These are phyloP conservation scores for Gastrodia elata DNA, from an alignment of 106 monocot genomes.

Conservation along the genomic window DNA sequence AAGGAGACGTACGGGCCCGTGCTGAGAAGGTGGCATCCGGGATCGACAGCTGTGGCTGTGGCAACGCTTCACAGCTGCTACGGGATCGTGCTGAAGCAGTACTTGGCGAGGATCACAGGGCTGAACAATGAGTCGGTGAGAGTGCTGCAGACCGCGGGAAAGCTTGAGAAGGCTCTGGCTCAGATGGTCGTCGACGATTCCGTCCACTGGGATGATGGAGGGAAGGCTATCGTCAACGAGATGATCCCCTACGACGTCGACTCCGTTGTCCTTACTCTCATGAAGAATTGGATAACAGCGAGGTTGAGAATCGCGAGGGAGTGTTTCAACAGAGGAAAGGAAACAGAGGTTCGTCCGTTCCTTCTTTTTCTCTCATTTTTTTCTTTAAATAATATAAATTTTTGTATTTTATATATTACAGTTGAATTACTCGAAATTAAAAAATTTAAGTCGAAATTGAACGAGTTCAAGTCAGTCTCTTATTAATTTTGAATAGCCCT, in stretches of 20 bases:
- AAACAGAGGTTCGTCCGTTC: conserved; percentile 27
- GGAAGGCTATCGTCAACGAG: conserved; percentile 25
- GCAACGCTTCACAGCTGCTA: conserved; percentile 31
- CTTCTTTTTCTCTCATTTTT: background rate
- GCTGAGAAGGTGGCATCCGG: conserved; percentile 27
- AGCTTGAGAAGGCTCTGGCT: conserved; percentile 30
- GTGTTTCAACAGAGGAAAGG: conserved; percentile 24
- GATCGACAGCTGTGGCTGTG: conserved; percentile 24
- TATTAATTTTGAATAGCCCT: too few relatives aligned
- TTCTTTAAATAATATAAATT: background rate
- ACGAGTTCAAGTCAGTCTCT: too few relatives aligned
- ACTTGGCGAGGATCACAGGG: conserved; percentile 8
- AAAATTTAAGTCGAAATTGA: too few relatives aligned
- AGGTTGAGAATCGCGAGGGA: conserved; percentile 24
- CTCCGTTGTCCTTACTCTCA: conserved; percentile 13
- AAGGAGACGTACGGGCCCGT: conserved; percentile 25
- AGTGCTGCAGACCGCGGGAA: conserved; percentile 26
- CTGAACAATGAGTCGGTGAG: conserved; percentile 18
- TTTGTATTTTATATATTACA: too few relatives aligned
- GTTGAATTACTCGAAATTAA: too few relatives aligned
- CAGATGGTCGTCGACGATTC: conserved; percentile 36
- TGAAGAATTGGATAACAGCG: conserved; percentile 30
- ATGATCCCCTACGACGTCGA: conserved; percentile 35
- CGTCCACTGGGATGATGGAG: conserved; percentile 20
- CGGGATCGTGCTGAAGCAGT: conserved; percentile 30